These are phyloP conservation scores for Cicer pinnatifidum DNA, from an alignment of 306 rosid species.

Conservation along the genomic window DNA sequence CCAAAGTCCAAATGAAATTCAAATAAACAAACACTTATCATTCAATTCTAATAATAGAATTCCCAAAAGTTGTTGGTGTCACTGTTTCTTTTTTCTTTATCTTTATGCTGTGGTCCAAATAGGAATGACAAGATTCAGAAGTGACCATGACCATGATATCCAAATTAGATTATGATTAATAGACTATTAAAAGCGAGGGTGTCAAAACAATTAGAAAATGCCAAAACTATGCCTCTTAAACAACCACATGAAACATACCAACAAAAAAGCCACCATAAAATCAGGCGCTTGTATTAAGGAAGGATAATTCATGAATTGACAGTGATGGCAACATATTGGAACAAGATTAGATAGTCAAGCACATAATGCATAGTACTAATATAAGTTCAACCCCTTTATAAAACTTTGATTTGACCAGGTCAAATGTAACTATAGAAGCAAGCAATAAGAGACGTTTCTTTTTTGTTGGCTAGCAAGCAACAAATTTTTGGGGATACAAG, in stretches of 20 bases:
- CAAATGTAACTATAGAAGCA: slow-evolving; percentile 47
- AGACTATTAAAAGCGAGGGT: slow-evolving; percentile 33
- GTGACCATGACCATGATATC: slow-evolving; percentile 46
- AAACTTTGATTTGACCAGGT: slow-evolving; percentile 53
- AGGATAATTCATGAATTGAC: slow-evolving; percentile 41
- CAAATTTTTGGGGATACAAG: slow-evolving; percentile 47
- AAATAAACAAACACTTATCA: slow-evolving; percentile 44
- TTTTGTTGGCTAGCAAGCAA: slow-evolving; percentile 55
- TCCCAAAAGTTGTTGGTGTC: slow-evolving; percentile 45
- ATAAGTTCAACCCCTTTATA: slow-evolving; percentile 38
- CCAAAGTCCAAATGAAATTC: slow-evolving; percentile 43
- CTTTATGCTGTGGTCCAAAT: slow-evolving; percentile 49
- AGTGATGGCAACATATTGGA: slow-evolving; percentile 22
- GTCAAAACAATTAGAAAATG: slow-evolving; percentile 54
- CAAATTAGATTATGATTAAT: slow-evolving; percentile 45
- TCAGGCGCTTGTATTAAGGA: slow-evolving; percentile 44
- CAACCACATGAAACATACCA: slow-evolving; percentile 1
- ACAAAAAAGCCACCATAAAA: slow-evolving; percentile 17
- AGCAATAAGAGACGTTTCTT: slow-evolving; percentile 46
- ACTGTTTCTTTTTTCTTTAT: slow-evolving; percentile 37
- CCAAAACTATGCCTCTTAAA: slow-evolving; percentile 49
- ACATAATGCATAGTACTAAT: slow-evolving; percentile 32
- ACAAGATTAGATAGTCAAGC: slow-evolving; percentile 40
- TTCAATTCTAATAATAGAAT: slow-evolving; percentile 43
- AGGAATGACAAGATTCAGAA: slow-evolving; percentile 43